Evolutionary conservation across 1,284 basidiomycete species (phyloP), one percentile per base, ranked within the genome.

Genomic region (Sporisorium iseilematis-ciliati): DNA sequence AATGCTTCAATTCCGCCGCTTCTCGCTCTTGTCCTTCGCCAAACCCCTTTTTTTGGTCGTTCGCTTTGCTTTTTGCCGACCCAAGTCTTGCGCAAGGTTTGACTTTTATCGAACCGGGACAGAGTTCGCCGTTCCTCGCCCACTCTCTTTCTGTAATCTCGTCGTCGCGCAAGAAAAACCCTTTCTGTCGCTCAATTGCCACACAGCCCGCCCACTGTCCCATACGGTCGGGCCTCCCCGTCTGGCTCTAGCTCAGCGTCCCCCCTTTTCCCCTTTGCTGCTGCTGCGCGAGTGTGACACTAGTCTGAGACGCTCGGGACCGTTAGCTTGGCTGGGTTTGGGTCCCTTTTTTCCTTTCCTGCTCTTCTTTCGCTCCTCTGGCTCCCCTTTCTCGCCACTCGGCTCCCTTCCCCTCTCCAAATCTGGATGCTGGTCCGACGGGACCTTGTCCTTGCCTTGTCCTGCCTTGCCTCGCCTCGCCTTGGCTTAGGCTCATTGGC

Each of bases 61-160:
- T 42, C 41, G 41, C 41, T 20, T 42, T 42, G 41, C 14, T 6
- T 7, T 26, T 46, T 25, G 43, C 25, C 43, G 23, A 46, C 43
- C 43, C 43, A 21, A 46, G 23, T 46, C 23, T 46, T 25, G 43
- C 43, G 23, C 43, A 26, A 45, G 21, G 42, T 45, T 45, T 46
- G 23, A 25, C 16, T 46, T 12, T 6, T 42, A 21, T 42, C 41
- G 41, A n/a, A 42, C n/a, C 41, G 41, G 41, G 18, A 20, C n/a
- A 21, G 20, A 10, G 23, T 25, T 46, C 43, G 23, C 43, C 23
- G 43, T 46, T 46, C 43, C 43, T 46, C 23, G 21, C 12, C 42
- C 21, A 12, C 25, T 26, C 11, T 46, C 16, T 46, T 26, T 46
- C 43, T 23, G 12, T n/a, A n/a, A n/a, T 46, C 43, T 23, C 3